These are phyloP conservation scores for Tricladium varicosporioides DNA, from an alignment of 2,329 filamentous ascomycete genomes.

Conservation along the genomic window DNA sequence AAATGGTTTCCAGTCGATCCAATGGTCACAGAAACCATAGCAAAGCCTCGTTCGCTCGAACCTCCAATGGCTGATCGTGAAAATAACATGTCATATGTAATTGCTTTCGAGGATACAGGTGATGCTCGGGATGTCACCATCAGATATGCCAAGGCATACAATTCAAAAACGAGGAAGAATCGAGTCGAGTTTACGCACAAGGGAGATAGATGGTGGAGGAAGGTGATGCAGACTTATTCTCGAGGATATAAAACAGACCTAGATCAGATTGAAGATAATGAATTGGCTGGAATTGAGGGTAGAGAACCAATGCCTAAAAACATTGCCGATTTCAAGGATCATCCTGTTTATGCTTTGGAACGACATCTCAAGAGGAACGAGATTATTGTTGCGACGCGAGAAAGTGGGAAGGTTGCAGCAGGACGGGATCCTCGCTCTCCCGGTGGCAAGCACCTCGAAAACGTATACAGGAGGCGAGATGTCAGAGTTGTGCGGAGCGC, in stretches of 20 bases:
- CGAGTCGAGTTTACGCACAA: constrained; percentile 67
- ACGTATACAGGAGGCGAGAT: constrained; percentile 78
- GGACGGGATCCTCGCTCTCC: constrained; percentile 48
- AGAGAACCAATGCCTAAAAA: constrained; percentile 84
- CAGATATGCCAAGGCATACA: constrained; percentile 84
- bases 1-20: constrained; percentile 92
- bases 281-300: constrained; percentile 68
- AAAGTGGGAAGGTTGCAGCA: constrained; percentile 74
- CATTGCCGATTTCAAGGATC: constrained; percentile 82
- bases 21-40: constrained; percentile 75
- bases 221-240: constrained; percentile 48
- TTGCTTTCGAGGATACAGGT: constrained; percentile 81
- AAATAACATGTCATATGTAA: constrained; percentile 78
- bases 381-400: constrained; percentile 66
- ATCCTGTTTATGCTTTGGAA: constrained; percentile 80
- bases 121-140: constrained; percentile 81
- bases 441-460: constrained; percentile 55
- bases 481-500: constrained; percentile 75
- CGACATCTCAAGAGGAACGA: constrained; percentile 82
- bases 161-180: constrained; percentile 79
- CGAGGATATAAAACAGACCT: constrained; percentile 53
- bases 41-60: constrained; percentile 74
- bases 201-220: constrained; percentile 53
- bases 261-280: constrained; percentile 80
- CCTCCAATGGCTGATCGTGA: constrained; percentile 75